These are phyloP conservation scores for Akanthomyces muscarius DNA, from an alignment of 2,329 filamentous ascomycete species.

Conservation along the genomic window DNA sequence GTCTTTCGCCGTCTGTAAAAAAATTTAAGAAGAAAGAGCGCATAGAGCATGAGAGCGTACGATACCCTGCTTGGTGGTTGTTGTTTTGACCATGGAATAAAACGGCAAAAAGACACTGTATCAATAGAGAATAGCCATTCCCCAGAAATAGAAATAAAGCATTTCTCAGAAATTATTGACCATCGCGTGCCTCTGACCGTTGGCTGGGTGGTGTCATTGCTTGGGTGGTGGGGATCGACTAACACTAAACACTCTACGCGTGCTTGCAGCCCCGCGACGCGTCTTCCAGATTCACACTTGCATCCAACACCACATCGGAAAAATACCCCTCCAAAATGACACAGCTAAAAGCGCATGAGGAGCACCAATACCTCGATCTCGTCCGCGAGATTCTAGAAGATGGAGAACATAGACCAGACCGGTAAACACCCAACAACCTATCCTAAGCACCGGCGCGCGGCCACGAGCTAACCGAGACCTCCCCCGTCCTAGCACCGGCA, in stretches of 20 bases:
- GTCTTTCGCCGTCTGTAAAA: conserved; percentile 68
- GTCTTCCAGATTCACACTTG: conserved; percentile 4
- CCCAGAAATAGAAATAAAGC: not conserved
- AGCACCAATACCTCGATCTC: conserved; percentile 88
- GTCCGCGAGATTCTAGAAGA: conserved; percentile 77
- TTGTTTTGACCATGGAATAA: not conserved
- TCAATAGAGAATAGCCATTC: not conserved
- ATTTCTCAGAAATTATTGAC: not conserved
- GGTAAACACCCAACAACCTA: conserved; percentile 43
- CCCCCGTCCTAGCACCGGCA: conserved; percentile 67
- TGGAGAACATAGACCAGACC: conserved; percentile 86
- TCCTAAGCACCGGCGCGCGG: not conserved
- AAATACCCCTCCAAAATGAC: conserved; percentile 4
- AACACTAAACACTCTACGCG: conserved; percentile 15
- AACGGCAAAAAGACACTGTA: not conserved
- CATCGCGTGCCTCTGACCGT: not conserved
- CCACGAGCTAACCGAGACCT: conserved; percentile 11
- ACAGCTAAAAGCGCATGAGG: conserved; percentile 60
- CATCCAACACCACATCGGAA: not conserved
- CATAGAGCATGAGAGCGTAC: conserved; percentile 2
- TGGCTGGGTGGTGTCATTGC: not conserved
- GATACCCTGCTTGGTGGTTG: conserved; percentile 2
- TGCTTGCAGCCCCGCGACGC: conserved; percentile 10
- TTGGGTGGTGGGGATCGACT: not conserved
- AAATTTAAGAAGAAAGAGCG: conserved; percentile 4